Evolutionary conservation across 2,329 filamentous ascomycete species (phyloP), one percentile per base, ranked within the genome.

Genomic region (Talaromyces sp.): DNA sequence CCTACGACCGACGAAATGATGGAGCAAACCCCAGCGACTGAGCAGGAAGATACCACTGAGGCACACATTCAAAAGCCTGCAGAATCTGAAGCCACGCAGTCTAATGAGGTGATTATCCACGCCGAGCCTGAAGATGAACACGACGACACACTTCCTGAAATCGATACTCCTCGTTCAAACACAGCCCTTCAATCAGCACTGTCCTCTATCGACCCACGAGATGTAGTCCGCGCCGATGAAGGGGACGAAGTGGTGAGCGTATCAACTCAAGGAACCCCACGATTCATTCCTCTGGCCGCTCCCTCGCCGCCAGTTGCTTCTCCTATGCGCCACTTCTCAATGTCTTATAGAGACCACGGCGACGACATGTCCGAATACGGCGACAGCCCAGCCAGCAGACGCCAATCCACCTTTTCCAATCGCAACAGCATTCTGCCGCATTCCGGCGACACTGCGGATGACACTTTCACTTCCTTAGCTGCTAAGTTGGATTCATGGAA

Each of bases 391-490:
- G 40, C 58, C 1, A 67, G 56, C 40, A 38, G 65, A 40, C 65
- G 65, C 1, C 36, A 63, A 7, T 67, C 65, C 19, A 25, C 17
- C 7, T 56, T 64, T 61, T 63, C 65, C n/a, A 49, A 25, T 38
- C 61, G 61, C 15, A 56, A 64, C 47, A 67, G 65, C 31, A 61
- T 67, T 51, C 54, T 67, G 25, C 61, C 61, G 3, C 8, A 40
- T 25, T 19, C 60, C n/a, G 27, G 49, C 49, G 22, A 27, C 10
- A 22, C 49, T 34, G 77, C 47, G 4, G 56, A 78, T 19, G 73
- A 86, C 61, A 87, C 87, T 1, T 89, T 91, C 68, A 90, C 88
- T 1, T 86, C 88, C 27, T 78, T 92, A 43, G 86, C 86, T 3
- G 80, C 84, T 43, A 84, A 89, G 70, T 78, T 91, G 4, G 83